Evolutionary conservation across 192 early-diverging fungal genomes (phyloP).

Genomic region (Oehlia diaphana): DNA sequence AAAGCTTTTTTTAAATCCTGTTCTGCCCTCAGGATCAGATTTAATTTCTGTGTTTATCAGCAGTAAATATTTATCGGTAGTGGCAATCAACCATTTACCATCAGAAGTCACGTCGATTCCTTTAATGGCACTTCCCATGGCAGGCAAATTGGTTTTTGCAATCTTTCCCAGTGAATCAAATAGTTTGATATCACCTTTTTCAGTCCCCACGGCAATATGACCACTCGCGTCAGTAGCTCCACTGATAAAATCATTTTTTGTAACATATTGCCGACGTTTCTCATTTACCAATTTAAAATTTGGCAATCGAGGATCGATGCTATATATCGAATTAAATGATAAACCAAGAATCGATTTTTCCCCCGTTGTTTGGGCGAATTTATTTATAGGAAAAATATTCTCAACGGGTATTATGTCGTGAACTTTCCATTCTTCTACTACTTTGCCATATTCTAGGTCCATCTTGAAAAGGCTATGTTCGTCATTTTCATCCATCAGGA

Average conservation of each 20-base stretch:
- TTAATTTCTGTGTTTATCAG: slow-evolving; percentile 73
- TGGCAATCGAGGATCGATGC: slow-evolving; percentile 83
- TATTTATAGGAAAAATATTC: slow-evolving; percentile 70
- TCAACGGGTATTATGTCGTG: slow-evolving; percentile 69
- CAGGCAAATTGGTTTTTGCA: slow-evolving; percentile 88
- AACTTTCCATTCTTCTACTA: slow-evolving; percentile 93
- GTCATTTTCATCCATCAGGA: slow-evolving; percentile 74
- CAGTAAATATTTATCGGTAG: slow-evolving; percentile 82
- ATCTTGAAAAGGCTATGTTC: slow-evolving; percentile 78
- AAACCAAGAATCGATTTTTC: slow-evolving; percentile 80
- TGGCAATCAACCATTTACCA: slow-evolving; percentile 85
- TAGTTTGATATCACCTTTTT: slow-evolving; percentile 88
- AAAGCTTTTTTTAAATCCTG: slow-evolving; percentile 73
- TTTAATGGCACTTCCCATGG: slow-evolving; percentile 82
- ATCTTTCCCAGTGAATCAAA: slow-evolving; percentile 74
- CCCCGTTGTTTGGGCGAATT: slow-evolving; percentile 76
- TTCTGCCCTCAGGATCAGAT: slow-evolving; percentile 45
- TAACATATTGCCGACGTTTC: slow-evolving; percentile 70
- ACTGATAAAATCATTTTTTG: slow-evolving; percentile 69
- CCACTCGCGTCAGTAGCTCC: slow-evolving; percentile 78
- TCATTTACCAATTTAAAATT: slow-evolving; percentile 69
- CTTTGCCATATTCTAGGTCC: slow-evolving; percentile 89
- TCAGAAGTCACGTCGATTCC: slow-evolving; percentile 88
- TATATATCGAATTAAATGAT: slow-evolving; percentile 80
- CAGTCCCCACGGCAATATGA: slow-evolving; percentile 76